A percentile compares a stretch with the other conserved stretches of the same genome.
phyloP scores from a whole-genome alignment of 257 asterid species.

The Knoxia roxburghii region DNA sequence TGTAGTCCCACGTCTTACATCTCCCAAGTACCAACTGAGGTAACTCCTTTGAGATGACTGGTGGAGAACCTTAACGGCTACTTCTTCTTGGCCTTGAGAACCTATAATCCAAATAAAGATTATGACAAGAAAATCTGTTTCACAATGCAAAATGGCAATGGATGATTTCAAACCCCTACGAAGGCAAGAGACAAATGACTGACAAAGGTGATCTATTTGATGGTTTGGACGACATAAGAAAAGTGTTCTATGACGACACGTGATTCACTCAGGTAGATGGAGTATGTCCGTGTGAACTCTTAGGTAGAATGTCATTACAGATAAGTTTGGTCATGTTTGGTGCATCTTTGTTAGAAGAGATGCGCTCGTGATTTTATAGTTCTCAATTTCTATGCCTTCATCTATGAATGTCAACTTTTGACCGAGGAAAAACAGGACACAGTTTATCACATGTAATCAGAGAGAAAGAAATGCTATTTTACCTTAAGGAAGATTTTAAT shows the following conservation, averaged over 20 bases:
- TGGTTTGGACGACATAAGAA: background rate
- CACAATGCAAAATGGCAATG: background rate
- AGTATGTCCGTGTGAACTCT: too few relatives aligned
- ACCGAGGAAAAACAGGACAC: background rate
- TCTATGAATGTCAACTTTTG: background rate
- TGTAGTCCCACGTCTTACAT: background rate
- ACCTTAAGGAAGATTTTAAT: background rate
- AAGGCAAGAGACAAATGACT: background rate
- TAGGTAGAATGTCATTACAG: background rate
- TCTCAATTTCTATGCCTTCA: background rate
- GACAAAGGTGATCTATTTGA: background rate
- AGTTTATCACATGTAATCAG: background rate
- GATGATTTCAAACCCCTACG: background rate
- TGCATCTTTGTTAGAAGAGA: background rate
- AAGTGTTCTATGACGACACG: too few relatives aligned
- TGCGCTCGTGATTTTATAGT: background rate
- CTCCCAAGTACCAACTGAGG: background rate
- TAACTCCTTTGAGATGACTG: background rate
- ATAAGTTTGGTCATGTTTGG: background rate
- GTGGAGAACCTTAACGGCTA: background rate
- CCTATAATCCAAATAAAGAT: background rate
- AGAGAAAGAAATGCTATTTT: too few relatives aligned
- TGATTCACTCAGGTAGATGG: too few relatives aligned
- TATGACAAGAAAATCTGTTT: background rate
- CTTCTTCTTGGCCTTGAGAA: background rate